Conservation (phyloP, 139 green algal species). For the Chlorella sp. region DNA sequence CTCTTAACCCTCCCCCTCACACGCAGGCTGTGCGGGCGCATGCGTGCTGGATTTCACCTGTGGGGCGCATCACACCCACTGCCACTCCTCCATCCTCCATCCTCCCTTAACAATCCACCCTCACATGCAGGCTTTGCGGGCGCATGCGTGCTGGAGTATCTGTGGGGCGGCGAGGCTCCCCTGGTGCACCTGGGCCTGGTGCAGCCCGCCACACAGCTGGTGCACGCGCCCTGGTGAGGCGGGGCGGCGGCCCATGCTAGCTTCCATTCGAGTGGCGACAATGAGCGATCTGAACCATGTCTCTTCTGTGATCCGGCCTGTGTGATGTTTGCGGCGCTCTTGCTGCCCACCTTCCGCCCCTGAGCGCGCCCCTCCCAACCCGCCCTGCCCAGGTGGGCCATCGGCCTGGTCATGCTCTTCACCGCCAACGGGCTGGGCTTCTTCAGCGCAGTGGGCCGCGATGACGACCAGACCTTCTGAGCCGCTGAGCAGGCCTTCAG, state of each 20-base stretch:
- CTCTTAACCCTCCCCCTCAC: no score
- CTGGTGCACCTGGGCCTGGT: constrained; percentile 47
- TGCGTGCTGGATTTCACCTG: no score
- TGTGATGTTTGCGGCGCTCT: no score
- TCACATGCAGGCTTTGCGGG: constrained; percentile 34
- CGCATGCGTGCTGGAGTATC: constrained; percentile 25
- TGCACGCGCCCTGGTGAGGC: constrained; percentile 14
- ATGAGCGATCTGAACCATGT: no score
- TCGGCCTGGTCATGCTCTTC: background rate
- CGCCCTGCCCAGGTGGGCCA: constrained; percentile 7
- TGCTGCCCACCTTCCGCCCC: background rate
- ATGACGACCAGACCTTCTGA: constrained; percentile 5
- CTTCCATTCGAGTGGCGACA: no score
- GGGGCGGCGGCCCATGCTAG: no score
- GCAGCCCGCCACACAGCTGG: constrained; percentile 1
- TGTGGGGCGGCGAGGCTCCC: constrained; percentile 31
- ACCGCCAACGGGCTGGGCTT: background rate
- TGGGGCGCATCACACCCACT: no score
- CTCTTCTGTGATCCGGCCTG: no score
- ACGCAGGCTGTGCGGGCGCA: constrained; percentile 34
- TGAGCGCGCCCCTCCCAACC: background rate
- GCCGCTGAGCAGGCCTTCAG: background rate
- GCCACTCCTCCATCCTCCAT: no score
- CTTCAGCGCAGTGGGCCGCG: background rate
- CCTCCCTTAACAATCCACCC: no score